Evolutionary conservation across 345 rosid genomes (phyloP), one percentile per base, ranked within the genome.

Genomic region (Rhodamnia argentea): DNA sequence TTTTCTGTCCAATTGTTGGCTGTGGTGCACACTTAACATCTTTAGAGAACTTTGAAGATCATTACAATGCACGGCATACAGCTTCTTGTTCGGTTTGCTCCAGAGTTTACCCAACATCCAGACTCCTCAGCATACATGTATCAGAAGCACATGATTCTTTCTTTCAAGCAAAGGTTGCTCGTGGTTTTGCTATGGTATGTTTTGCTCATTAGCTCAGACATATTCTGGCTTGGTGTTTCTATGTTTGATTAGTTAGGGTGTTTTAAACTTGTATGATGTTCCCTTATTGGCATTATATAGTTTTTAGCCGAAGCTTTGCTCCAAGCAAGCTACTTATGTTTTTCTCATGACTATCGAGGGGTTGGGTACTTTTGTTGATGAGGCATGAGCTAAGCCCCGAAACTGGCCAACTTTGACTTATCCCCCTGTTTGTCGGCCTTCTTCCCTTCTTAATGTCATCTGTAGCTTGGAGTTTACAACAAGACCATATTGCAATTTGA

Each of bases 61-160:
- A 97, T 90, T 96, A 96, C 82, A 92, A 85, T 85, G 91, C 98
- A n/a, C 90, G 96, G 44, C 98, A 97, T 86, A 86, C 95, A 84
- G 96, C 98, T n/a, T 93, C 99, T 86, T 97, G 99, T 91, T 94
- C 98, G 16, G 96, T 94, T 52, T 97, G 98, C 91, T 92, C 96
- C 37, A 92, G 94, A 87, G 98, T 94, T 86, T 97, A 91, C 87
- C 98, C 99, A 24, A 95, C 98, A 6, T 94, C 98, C 12, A 93
- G 92, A 70, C 87, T 97, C 32, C 94, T 97, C 75, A 93, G 96
- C 91, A 92, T 97, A 50, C 98, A 97, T 90, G 90, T 96, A 37
- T 97, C 98, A 22, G 99, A 97, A 93, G 91, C 95, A 20, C 99
- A 97, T 22, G 98, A 94, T 89, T 97, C 99, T 81, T 96, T 97